Conservation (phyloP, 139 green algal species). For the Eudorina sp. region DNA sequence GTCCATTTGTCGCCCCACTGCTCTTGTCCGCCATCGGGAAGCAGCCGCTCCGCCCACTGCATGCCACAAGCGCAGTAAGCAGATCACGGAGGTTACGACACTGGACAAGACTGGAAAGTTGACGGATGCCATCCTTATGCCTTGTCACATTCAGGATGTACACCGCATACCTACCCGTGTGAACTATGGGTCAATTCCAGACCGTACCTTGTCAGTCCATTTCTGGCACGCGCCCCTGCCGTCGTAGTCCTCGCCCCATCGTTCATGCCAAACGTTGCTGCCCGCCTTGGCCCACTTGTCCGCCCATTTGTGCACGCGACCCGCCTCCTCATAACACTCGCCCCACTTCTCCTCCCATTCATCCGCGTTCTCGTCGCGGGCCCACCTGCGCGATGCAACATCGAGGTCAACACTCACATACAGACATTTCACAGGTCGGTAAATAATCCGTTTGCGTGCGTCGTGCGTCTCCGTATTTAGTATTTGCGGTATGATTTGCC, state of each 20-base stretch:
- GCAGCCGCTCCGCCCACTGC: constrained; percentile 83
- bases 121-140: too few species aligned
- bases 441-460: too few species aligned
- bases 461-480: too few species aligned
- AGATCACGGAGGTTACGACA: too few species aligned
- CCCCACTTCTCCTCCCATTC: constrained; percentile 95
- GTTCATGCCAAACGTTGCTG: constrained; percentile 89
- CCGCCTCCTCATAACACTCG: constrained; percentile 77
- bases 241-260: constrained; percentile 91
- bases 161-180: too few species aligned
- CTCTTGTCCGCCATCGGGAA: constrained; percentile 63
- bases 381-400: constrained; percentile 62
- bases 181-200: not conserved
- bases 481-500: too few species aligned
- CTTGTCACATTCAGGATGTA: too few species aligned
- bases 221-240: constrained; percentile 77
- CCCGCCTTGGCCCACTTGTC: constrained; percentile 90
- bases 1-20: constrained; percentile 94
- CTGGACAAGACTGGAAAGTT: too few species aligned
- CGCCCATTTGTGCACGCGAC: constrained; percentile 83
- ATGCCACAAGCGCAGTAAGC: too few species aligned
- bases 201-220: constrained; percentile 79
- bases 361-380: constrained; percentile 61
- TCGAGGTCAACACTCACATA: too few species aligned
- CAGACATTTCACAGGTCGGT: not conserved